Evolutionary conservation across 305 asterid species (phyloP).

Genomic region (Fraxinus latifolia): DNA sequence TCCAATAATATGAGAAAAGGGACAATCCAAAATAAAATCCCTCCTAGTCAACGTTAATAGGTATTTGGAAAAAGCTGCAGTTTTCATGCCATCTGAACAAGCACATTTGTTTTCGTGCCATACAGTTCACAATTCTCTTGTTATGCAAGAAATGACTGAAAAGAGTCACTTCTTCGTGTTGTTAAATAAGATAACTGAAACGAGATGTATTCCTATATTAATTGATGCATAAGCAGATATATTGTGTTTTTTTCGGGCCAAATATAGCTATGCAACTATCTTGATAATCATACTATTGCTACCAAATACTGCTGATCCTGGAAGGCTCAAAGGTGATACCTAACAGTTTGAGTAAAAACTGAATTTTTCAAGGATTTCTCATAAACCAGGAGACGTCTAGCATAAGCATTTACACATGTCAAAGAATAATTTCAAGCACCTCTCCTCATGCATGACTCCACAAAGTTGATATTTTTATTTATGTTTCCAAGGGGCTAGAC

Average conservation of each 20-base stretch:
- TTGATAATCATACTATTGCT: background rate
- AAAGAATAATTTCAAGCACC: background rate
- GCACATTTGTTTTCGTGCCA: background rate
- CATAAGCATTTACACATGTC: background rate
- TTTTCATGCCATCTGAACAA: background rate
- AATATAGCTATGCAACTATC: background rate
- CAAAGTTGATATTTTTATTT: background rate
- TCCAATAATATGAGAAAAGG: conserved; percentile 1
- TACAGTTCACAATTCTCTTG: background rate
- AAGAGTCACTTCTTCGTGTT: background rate
- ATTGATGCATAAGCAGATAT: background rate
- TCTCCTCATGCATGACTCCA: background rate
- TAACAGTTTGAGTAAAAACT: background rate
- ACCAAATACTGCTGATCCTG: background rate
- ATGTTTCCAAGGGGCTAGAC: background rate
- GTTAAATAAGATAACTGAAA: background rate
- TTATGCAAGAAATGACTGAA: background rate
- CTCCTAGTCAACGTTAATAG: background rate
- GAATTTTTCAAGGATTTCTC: background rate
- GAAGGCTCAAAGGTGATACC: background rate
- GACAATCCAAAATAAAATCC: conserved; percentile 7
- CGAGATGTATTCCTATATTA: background rate
- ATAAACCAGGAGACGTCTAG: background rate
- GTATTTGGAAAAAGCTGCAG: background rate
- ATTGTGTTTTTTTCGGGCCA: background rate